These are phyloP conservation scores for Coffea eugenioides DNA, from an alignment of 257 asterid species.

Conservation along the genomic window DNA sequence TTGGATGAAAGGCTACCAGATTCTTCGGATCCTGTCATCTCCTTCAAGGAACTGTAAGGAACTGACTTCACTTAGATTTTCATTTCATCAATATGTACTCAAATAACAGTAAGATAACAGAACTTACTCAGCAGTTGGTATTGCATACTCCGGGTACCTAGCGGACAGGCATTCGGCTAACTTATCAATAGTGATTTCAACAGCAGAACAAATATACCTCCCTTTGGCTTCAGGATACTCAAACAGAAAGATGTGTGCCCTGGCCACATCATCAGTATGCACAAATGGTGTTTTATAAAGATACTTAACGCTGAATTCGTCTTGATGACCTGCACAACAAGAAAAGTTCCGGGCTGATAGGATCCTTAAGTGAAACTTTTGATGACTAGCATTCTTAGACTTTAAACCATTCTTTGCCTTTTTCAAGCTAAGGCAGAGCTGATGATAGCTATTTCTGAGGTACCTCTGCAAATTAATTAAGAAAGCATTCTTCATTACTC, in stretches of 20 bases:
- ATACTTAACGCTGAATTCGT: conserved; percentile 1
- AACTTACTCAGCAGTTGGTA: conserved; percentile 52
- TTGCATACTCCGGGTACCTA: conserved; percentile 43
- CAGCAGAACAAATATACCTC: conserved; percentile 40
- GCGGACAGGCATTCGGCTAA: conserved; percentile 33
- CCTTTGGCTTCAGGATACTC: conserved; percentile 54
- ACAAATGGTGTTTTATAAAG: conserved; percentile 24
- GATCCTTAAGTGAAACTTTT: not conserved
- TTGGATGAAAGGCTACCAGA: conserved; percentile 15
- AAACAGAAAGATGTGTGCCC: conserved; percentile 55
- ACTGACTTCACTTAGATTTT: not conserved
- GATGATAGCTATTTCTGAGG: not conserved
- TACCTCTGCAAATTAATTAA: not conserved
- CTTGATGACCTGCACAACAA: conserved; percentile 31
- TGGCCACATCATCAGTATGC: conserved; percentile 54
- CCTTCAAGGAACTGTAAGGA: too few species aligned
- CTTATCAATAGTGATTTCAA: conserved; percentile 29
- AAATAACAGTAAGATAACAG: not conserved
- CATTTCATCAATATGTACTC: not conserved
- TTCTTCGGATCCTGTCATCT: too few species aligned
- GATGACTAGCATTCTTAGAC: not conserved
- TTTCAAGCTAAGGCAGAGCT: not conserved
- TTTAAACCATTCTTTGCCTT: too few species aligned
- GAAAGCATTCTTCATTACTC: not conserved
- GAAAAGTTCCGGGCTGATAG: not conserved